phyloP scores from a whole-genome alignment of 2,329 filamentous ascomycete species.

The Cadophora sp. region DNA sequence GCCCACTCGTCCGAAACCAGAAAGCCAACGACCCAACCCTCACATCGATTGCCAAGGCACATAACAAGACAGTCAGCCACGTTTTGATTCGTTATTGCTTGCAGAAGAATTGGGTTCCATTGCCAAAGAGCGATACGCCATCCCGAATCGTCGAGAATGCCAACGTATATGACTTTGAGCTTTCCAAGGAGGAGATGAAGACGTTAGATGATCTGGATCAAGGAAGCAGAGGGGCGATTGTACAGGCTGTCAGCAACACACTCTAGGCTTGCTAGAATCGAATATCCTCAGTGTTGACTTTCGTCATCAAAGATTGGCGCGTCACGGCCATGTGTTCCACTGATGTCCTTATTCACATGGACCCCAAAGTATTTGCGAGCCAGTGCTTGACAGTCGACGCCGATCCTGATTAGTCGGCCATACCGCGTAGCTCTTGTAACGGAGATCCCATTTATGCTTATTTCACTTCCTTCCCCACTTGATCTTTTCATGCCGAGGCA shows the following conservation, averaged over 20 bases:
- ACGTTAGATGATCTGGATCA: constrained; percentile 58
- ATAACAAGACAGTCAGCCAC: constrained; percentile 67
- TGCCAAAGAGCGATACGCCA: constrained; percentile 69
- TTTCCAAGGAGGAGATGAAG: constrained; percentile 63
- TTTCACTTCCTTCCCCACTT: background rate
- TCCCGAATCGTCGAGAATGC: constrained; percentile 66
- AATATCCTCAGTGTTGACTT: background rate
- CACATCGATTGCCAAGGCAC: constrained; percentile 60
- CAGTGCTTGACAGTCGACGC: background rate
- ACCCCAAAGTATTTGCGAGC: background rate
- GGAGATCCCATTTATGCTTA: constrained; percentile 1
- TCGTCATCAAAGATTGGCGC: background rate
- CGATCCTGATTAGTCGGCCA: background rate
- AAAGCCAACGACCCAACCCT: constrained; percentile 67
- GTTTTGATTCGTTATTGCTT: constrained; percentile 72
- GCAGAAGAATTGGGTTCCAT: constrained; percentile 72
- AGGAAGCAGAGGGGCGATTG: constrained; percentile 50
- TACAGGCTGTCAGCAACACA: constrained; percentile 37
- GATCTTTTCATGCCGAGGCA: constrained; percentile 3
- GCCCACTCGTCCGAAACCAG: constrained; percentile 63
- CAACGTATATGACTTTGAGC: constrained; percentile 65
- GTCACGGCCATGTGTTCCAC: background rate
- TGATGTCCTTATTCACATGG: background rate
- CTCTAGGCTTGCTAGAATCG: constrained; percentile 6
- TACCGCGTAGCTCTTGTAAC: background rate